phyloP scores from a whole-genome alignment of 2,329 filamentous ascomycete species.

The Byssochlamys sp. region DNA sequence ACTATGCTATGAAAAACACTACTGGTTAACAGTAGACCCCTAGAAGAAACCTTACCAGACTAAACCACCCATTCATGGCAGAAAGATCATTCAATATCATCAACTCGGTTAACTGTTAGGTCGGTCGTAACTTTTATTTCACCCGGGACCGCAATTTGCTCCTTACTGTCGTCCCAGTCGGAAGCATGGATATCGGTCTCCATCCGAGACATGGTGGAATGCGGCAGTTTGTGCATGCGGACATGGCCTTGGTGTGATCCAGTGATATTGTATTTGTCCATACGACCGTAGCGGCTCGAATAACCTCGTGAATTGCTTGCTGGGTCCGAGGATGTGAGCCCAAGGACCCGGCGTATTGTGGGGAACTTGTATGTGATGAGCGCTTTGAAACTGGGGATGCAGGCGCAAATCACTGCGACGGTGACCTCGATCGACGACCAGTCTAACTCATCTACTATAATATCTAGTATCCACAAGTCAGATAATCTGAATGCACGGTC shows the following conservation, averaged over 20 bases:
- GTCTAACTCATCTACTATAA: slow-evolving; percentile 11
- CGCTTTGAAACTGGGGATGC: slow-evolving; percentile 14
- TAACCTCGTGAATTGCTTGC: slow-evolving; percentile 8
- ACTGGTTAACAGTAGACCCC: not conserved
- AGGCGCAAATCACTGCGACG: slow-evolving; percentile 13
- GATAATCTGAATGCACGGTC: not conserved
- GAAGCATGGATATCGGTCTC: slow-evolving; percentile 1
- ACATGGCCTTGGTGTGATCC: not conserved
- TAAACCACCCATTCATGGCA: not conserved
- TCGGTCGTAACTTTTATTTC: slow-evolving; percentile 3
- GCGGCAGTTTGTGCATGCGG: not conserved
- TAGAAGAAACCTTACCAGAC: not conserved
- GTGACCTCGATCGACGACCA: slow-evolving; percentile 15
- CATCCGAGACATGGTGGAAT: slow-evolving; percentile 1
- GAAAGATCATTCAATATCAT: not conserved
- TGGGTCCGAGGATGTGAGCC: slow-evolving; percentile 6
- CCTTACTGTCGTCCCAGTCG: not conserved
- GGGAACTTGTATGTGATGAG: slow-evolving; percentile 10
- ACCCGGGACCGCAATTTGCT: not conserved
- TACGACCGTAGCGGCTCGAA: slow-evolving; percentile 7
- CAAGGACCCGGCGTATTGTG: slow-evolving; percentile 5
- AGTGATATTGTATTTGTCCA: slow-evolving; percentile 3
- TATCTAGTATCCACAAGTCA: slow-evolving; percentile 6
- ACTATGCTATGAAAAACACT: not conserved
- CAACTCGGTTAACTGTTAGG: not conserved